Conservation (phyloP, 2,329 filamentous ascomycete species). For the Zymoseptoria pseudotritici region DNA sequence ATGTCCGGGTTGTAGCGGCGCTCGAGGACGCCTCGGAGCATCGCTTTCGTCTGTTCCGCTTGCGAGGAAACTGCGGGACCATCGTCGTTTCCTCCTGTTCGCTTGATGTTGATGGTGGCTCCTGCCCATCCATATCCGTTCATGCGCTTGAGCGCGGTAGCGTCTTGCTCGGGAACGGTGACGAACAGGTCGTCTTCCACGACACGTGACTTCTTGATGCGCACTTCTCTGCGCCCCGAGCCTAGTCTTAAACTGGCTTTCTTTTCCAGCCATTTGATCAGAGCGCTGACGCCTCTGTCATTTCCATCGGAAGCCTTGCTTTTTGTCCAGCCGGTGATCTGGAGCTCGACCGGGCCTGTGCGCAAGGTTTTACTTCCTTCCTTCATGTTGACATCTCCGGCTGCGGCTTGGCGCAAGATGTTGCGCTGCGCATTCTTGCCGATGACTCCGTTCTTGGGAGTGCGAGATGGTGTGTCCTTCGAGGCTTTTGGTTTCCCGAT, state of each 20-base stretch:
- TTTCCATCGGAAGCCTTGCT: slow-evolving; percentile 29
- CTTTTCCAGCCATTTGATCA: slow-evolving; percentile 36
- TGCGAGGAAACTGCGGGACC: slow-evolving; percentile 23
- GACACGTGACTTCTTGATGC: slow-evolving; percentile 32
- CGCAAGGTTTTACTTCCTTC: slow-evolving; percentile 8
- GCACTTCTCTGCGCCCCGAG: slow-evolving; percentile 25
- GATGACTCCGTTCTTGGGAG: slow-evolving; percentile 11
- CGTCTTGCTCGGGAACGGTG: slow-evolving; percentile 31
- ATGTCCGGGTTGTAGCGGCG: slow-evolving; percentile 62
- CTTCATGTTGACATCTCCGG: slow-evolving; percentile 24
- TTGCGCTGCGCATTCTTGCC: slow-evolving; percentile 23
- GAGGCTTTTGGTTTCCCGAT: slow-evolving; percentile 22
- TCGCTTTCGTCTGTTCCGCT: slow-evolving; percentile 51
- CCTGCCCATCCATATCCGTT: slow-evolving; percentile 36
- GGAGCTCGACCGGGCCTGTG: slow-evolving; percentile 29
- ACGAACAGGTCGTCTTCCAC: slow-evolving; percentile 33
- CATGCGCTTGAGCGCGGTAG: slow-evolving; percentile 30
- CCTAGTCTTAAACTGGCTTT: slow-evolving; percentile 29
- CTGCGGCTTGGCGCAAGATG: slow-evolving; percentile 25
- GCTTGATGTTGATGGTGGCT: slow-evolving; percentile 31
- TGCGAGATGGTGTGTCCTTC: slow-evolving; percentile 17
- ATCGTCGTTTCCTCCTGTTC: slow-evolving; percentile 16
- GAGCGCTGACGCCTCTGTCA: slow-evolving; percentile 30
- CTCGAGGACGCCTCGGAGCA: slow-evolving; percentile 63
- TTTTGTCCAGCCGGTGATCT: slow-evolving; percentile 35